phyloP scores from a whole-genome alignment of 345 rosid species.

The Citrus hindsii region DNA sequence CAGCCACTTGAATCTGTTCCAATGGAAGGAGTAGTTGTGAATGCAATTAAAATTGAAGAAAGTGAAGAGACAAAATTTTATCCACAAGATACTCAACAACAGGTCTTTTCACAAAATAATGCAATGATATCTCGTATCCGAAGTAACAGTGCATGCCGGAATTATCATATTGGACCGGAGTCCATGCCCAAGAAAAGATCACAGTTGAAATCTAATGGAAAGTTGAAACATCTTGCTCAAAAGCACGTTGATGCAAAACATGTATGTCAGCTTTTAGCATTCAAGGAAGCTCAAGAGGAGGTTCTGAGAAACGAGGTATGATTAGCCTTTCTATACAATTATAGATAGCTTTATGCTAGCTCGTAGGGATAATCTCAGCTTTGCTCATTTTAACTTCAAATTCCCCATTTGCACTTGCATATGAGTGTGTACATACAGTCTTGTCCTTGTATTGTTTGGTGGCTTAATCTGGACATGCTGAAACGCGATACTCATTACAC shows the following conservation, averaged over 20 bases:
- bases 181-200: slow-evolving; percentile 54
- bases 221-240: slow-evolving; percentile 41
- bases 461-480: not conserved
- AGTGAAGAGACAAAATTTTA: slow-evolving; percentile 36
- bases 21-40: slow-evolving; percentile 34
- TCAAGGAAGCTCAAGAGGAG: slow-evolving; percentile 74
- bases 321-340: not conserved
- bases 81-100: slow-evolving; percentile 43
- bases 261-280: slow-evolving; percentile 53
- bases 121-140: slow-evolving; percentile 51
- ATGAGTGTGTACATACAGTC: not conserved
- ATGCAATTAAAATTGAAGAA: slow-evolving; percentile 43
- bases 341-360: not conserved
- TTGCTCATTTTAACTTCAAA: not conserved
- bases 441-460: not conserved
- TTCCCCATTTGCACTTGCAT: not conserved
- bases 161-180: slow-evolving; percentile 40
- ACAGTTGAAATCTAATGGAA: slow-evolving; percentile 43
- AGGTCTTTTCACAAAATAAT: slow-evolving; percentile 46
- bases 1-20: slow-evolving; percentile 38
- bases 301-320: slow-evolving; percentile 67
- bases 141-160: slow-evolving; percentile 42
- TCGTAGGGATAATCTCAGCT: not conserved
- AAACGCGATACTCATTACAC: not conserved
- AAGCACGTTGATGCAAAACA: slow-evolving; percentile 55